These are phyloP conservation scores for Limonium bicolor DNA, from an alignment of 148 eudicot species.

Conservation along the genomic window DNA sequence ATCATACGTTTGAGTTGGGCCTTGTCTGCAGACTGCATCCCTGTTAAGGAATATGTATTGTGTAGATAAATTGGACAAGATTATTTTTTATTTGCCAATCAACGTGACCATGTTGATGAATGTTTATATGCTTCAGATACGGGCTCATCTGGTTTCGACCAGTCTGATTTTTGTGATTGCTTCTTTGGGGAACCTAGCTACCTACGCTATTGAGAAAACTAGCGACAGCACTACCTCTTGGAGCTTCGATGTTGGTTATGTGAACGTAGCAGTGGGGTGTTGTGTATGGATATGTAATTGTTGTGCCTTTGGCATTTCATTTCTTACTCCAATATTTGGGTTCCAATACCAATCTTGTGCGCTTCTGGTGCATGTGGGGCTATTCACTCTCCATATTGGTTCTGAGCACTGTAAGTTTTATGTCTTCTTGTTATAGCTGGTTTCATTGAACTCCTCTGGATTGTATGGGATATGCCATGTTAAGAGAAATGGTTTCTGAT, in stretches of 20 bases:
- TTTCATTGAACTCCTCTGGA: no score
- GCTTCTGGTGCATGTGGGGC: slow-evolving; percentile 99
- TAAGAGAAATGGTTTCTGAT: no score
- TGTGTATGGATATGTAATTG: slow-evolving; percentile 72
- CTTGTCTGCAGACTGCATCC: no score
- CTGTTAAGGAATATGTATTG: no score
- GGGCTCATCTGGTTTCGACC: slow-evolving; percentile 87
- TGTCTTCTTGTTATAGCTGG: no score
- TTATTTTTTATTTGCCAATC: no score
- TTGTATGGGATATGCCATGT: no score
- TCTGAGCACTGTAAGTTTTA: slow-evolving; percentile 68
- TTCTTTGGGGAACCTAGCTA: slow-evolving; percentile 73
- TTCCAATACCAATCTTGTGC: slow-evolving; percentile 62
- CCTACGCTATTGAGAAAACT: slow-evolving; percentile 46
- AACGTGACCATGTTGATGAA: no score
- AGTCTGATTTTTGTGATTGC: slow-evolving; percentile 72
- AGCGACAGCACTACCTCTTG: slow-evolving; percentile 43
- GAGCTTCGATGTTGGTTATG: slow-evolving; percentile 71
- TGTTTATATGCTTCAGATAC: slow-evolving; percentile 37
- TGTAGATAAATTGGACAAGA: no score
- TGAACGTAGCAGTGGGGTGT: slow-evolving; percentile 56
- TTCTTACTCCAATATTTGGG: slow-evolving; percentile 91
- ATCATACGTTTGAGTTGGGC: no score
- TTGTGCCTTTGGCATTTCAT: slow-evolving; percentile 75
- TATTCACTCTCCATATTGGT: slow-evolving; percentile 82